Conservation (phyloP, 345 rosid species). For the Brassica napus region Da-Ae NC_063447.1:62267501-62268000, state of each 20-base stretch:
- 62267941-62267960: conserved; percentile 66
- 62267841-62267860: conserved; percentile 66
- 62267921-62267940: conserved; percentile 60
- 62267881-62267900: conserved; percentile 75
- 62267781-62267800: conserved; percentile 74
- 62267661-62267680: background rate
- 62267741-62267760: conserved; percentile 19
- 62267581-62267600: conserved; percentile 64
- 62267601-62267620: conserved; percentile 70
- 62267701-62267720: conserved; percentile 1
- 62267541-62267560: conserved; percentile 92
- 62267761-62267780: conserved; percentile 68
- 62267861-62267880: conserved; percentile 73
- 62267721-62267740: conserved; percentile 6
- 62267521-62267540: conserved; percentile 89
- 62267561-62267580: conserved; percentile 89
- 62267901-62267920: conserved; percentile 77
- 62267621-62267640: conserved; percentile 4
- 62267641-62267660: background rate
- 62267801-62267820: conserved; percentile 74
- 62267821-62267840: conserved; percentile 68
- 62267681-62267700: background rate
- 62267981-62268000: conserved; percentile 75
- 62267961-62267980: conserved; percentile 87
- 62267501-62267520: conserved; percentile 59